Percentiles rank a stretch among this genome's conserved stretches.
Conservation (phyloP, 441 rosid species). For the Biscutella laevigata region DNA sequence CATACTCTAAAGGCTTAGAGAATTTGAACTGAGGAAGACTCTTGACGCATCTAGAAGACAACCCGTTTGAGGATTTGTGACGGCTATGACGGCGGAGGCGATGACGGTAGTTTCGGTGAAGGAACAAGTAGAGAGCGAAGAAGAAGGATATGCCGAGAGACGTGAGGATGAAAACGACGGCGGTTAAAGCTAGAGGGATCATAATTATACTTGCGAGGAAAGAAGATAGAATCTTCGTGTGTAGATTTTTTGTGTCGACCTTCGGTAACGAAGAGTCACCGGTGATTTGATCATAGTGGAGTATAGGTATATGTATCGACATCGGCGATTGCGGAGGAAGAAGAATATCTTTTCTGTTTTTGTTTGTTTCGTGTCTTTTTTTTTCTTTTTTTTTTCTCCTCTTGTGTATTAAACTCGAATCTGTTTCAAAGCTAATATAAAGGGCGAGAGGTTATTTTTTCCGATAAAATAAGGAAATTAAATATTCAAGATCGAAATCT, state of each 20-base stretch:
- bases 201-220: conserved; percentile 33
- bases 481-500: too few relatives aligned
- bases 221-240: conserved; percentile 46
- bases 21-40: conserved; percentile 55
- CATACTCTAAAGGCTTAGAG: conserved; percentile 6
- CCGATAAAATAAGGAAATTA: too few relatives aligned
- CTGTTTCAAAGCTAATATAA: too few relatives aligned
- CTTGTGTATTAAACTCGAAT: background rate
- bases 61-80: conserved; percentile 28
- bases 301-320: conserved; percentile 14
- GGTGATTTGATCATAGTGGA: conserved; percentile 10
- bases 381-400: background rate
- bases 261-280: conserved; percentile 12
- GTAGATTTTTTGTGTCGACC: background rate
- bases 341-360: too few relatives aligned
- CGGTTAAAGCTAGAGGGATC: conserved; percentile 32
- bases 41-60: conserved; percentile 40
- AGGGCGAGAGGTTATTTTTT: too few relatives aligned
- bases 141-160: conserved; percentile 49
- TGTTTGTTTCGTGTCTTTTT: too few relatives aligned
- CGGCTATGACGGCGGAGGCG: conserved; percentile 29
- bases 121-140: conserved; percentile 39
- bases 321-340: conserved; percentile 18
- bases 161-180: conserved; percentile 60
- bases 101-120: conserved; percentile 34